phyloP scores from a whole-genome alignment of 768 basidiomycete genomes.

The Leccinum olivaceopallidum region DNA sequence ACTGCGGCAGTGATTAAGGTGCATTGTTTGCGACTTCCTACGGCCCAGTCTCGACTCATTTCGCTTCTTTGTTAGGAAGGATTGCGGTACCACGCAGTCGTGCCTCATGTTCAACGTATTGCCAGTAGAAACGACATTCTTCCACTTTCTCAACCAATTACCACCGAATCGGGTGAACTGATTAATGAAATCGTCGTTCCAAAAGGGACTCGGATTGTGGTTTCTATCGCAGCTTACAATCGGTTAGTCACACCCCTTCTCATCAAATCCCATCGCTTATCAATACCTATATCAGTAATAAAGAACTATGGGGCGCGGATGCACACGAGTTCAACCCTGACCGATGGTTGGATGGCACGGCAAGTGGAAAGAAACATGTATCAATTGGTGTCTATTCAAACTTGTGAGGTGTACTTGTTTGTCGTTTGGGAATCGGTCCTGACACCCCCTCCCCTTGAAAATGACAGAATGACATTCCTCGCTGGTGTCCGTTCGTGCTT shows the following conservation, averaged over 20 bases:
- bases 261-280: not conserved
- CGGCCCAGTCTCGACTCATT: constrained; percentile 18
- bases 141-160: constrained; percentile 56
- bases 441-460: not conserved
- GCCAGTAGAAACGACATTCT: constrained; percentile 56
- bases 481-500: constrained; percentile 27
- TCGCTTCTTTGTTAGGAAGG: constrained; percentile 38
- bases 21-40: constrained; percentile 14
- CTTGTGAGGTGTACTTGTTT: constrained; percentile 20
- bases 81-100: constrained; percentile 49
- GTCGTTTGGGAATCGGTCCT: not conserved
- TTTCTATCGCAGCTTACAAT: constrained; percentile 57
- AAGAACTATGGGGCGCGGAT: constrained; percentile 34
- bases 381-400: constrained; percentile 33
- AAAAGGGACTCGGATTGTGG: constrained; percentile 50
- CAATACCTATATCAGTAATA: constrained; percentile 16
- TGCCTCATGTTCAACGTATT: constrained; percentile 53
- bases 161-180: constrained; percentile 43
- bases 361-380: constrained; percentile 20
- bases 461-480: constrained; percentile 32
- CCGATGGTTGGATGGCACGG: constrained; percentile 26
- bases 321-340: constrained; percentile 35
- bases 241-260: constrained; percentile 34
- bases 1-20: constrained; percentile 38
- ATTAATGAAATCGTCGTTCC: constrained; percentile 47